phyloP scores from a whole-genome alignment of 1,139 yeast genomes.

The Saccharomyces hybrid region DNA sequence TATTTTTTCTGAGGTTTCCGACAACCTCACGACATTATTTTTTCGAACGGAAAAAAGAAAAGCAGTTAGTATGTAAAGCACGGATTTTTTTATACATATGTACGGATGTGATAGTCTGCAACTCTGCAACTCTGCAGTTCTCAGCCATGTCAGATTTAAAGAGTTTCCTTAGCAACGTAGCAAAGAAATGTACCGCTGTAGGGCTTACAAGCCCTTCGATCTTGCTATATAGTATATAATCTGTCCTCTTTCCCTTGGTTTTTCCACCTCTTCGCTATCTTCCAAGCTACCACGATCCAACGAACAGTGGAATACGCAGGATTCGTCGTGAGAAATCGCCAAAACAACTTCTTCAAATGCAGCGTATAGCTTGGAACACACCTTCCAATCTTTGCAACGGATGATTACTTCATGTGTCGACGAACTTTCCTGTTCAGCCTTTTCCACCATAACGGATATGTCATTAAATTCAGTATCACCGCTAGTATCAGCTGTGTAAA shows the following conservation, averaged over 20 bases:
- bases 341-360: constrained; percentile 30
- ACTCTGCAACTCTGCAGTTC: background rate
- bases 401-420: constrained; percentile 23
- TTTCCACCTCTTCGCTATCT: constrained; percentile 15
- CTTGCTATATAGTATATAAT: constrained; percentile 30
- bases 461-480: constrained; percentile 9
- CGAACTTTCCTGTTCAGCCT: constrained; percentile 17
- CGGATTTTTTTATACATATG: background rate
- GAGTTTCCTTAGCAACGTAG: background rate
- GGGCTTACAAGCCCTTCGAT: constrained; percentile 20
- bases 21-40: background rate
- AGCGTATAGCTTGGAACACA: constrained; percentile 26
- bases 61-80: background rate
- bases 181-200: background rate
- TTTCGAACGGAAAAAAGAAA: background rate
- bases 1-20: background rate
- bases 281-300: constrained; percentile 24
- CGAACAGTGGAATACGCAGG: constrained; percentile 30
- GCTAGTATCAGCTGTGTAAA: constrained; percentile 4
- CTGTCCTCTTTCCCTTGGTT: constrained; percentile 26
- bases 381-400: constrained; percentile 30
- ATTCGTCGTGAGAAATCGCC: constrained; percentile 30
- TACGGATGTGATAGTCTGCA: background rate
- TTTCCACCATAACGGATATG: constrained; percentile 19
- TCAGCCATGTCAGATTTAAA: background rate